Conservation (phyloP, 75 land plant species). For the Pseudotsuga menziesii region DNA sequence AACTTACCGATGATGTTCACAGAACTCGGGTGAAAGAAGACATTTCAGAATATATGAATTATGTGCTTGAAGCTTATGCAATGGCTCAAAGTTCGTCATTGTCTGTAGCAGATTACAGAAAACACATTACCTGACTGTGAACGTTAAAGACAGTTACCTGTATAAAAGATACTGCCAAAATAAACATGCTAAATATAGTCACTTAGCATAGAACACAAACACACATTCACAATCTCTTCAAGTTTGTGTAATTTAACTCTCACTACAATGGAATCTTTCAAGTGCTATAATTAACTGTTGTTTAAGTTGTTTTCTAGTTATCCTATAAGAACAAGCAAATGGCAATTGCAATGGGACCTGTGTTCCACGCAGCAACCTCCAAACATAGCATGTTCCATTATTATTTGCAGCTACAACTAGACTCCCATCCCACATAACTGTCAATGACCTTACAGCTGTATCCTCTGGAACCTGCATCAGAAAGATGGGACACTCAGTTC, state of each 20-base stretch:
- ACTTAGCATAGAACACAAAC: constrained; percentile 4
- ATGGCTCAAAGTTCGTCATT: constrained; percentile 98
- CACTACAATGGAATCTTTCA: background rate
- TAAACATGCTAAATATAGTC: background rate
- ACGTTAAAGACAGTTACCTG: background rate
- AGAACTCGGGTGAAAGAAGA: constrained; percentile 96
- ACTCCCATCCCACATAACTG: constrained; percentile 99
- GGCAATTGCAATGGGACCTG: constrained; percentile 43
- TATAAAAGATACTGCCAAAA: too few relatives aligned
- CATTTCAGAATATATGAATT: constrained; percentile 88
- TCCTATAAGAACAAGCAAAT: background rate
- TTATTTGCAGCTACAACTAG: constrained; percentile 98
- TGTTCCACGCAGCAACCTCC: constrained; percentile 81
- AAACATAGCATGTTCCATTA: constrained; percentile 94
- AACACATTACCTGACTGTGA: background rate
- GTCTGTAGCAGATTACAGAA: constrained; percentile 47
- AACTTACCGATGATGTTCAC: constrained; percentile 65
- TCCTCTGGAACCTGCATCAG: constrained; percentile 89
- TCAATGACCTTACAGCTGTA: constrained; percentile 91
- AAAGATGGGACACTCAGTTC: background rate
- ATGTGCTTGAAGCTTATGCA: constrained; percentile 95
- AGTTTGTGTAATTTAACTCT: background rate
- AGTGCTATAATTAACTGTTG: too few relatives aligned
- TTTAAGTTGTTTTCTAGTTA: background rate
- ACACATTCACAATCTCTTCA: background rate